These are phyloP conservation scores for Candida nemodendra DNA, from an alignment of 805 yeast species.

Conservation along the genomic window DNA sequence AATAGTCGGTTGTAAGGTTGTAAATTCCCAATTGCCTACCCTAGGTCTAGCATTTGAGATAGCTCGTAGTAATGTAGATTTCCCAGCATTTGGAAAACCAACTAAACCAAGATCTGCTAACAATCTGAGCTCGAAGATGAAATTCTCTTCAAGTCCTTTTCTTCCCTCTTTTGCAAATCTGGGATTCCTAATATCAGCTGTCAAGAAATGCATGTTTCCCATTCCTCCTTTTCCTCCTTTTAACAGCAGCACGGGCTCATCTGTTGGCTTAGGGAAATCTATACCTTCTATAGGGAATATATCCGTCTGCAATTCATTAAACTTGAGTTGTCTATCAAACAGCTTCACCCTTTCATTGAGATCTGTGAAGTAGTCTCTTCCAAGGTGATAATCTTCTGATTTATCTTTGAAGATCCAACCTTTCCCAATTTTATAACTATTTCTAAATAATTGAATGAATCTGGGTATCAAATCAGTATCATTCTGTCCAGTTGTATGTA, in stretches of 20 bases:
- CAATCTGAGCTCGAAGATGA: slow-evolving; percentile 79
- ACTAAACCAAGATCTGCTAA: slow-evolving; percentile 93
- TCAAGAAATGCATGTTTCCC: slow-evolving; percentile 94
- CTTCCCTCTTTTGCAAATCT: slow-evolving; percentile 84
- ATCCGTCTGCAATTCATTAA: slow-evolving; percentile 62
- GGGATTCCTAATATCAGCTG: slow-evolving; percentile 83
- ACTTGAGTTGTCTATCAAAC: slow-evolving; percentile 58
- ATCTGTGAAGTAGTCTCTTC: slow-evolving; percentile 62
- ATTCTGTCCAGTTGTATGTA: slow-evolving; percentile 27
- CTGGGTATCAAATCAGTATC: slow-evolving; percentile 31
- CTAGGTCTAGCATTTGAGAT: slow-evolving; percentile 87
- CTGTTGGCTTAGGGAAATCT: slow-evolving; percentile 62
- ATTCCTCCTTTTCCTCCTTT: slow-evolving; percentile 93
- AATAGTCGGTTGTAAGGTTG: slow-evolving; percentile 87
- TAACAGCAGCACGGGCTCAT: slow-evolving; percentile 64
- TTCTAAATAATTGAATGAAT: slow-evolving; percentile 61
- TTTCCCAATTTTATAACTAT: slow-evolving; percentile 62
- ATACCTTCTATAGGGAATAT: slow-evolving; percentile 78
- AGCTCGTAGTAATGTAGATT: slow-evolving; percentile 82
- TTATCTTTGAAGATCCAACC: slow-evolving; percentile 90
- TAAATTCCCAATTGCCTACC: slow-evolving; percentile 96
- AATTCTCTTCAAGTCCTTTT: slow-evolving; percentile 58
- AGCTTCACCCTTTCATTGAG: slow-evolving; percentile 62
- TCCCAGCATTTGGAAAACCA: slow-evolving; percentile 96
- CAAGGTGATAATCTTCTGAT: slow-evolving; percentile 65